Percentiles rank a stretch among this genome's conserved stretches.
phyloP scores from a whole-genome alignment of 1,284 basidiomycete species.

The Cutaneotrichosporon sp. region DNA sequence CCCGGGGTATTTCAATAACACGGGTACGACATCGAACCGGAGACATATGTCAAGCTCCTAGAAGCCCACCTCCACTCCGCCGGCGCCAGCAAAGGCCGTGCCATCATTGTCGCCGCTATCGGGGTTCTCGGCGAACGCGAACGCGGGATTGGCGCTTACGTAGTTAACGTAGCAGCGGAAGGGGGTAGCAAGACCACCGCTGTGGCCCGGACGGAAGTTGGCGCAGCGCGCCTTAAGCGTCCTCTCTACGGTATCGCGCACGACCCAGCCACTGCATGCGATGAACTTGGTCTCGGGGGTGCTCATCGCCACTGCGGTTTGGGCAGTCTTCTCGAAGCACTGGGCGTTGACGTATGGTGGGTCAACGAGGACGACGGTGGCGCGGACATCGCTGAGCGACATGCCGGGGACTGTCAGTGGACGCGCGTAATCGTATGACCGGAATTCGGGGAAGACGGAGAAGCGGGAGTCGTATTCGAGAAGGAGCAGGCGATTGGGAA shows the following conservation, averaged over 20 bases:
- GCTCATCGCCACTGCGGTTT: conserved; percentile 3
- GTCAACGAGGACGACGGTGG: conserved; percentile 9
- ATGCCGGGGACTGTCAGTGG: conserved; percentile 6
- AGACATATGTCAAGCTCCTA: no score
- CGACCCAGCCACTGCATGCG: conserved; percentile 10
- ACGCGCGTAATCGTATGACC: conserved; percentile 8
- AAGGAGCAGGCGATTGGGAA: conserved; percentile 12
- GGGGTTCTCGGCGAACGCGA: neutral
- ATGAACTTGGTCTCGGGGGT: conserved; percentile 4
- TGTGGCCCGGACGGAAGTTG: conserved; percentile 10
- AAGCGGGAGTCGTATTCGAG: conserved; percentile 17
- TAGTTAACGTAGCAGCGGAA: conserved; percentile 16
- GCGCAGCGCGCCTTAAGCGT: conserved; percentile 5
- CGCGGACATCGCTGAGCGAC: neutral
- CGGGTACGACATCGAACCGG: no score
- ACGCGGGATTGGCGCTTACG: neutral
- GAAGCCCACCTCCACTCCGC: neutral
- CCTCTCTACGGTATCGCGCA: conserved; percentile 1
- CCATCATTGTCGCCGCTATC: conserved; percentile 14
- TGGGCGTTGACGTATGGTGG: conserved; percentile 14
- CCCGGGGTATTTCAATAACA: no score
- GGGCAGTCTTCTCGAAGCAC: conserved; percentile 4
- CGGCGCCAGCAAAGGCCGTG: conserved; percentile 5
- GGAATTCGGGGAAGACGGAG: conserved; percentile 14
- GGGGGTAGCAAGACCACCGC: conserved; percentile 12